A percentile compares a stretch with the other conserved stretches of the same genome.
phyloP scores from a whole-genome alignment of 192 early-diverging fungal species.

The Umbelopsis sp. region DNA sequence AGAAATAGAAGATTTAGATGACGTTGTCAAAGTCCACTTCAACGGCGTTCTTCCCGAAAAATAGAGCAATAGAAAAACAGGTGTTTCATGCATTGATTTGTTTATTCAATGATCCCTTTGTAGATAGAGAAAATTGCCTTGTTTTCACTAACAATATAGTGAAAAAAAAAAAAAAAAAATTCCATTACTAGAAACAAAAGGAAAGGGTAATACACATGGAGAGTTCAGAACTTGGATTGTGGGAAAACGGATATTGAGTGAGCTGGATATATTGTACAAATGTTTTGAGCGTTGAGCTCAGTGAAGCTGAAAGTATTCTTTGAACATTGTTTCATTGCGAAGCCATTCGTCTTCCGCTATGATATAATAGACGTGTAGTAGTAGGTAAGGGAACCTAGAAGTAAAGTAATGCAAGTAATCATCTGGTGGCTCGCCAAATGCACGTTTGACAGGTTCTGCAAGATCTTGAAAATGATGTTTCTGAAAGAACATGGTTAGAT shows the following conservation, averaged over 20 bases:
- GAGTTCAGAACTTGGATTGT: background rate
- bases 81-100: too few relatives aligned
- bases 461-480: constrained; percentile 98
- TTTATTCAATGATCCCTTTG: background rate
- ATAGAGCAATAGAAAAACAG: background rate
- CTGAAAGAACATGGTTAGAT: constrained; percentile 36
- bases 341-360: constrained; percentile 60
- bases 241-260: background rate
- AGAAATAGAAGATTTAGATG: constrained; percentile 61
- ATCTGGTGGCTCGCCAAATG: constrained; percentile 83
- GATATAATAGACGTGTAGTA: constrained; percentile 88
- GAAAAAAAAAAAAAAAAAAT: background rate
- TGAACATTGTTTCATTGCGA: constrained; percentile 1
- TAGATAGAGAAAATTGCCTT: background rate
- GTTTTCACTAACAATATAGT: background rate
- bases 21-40: constrained; percentile 61
- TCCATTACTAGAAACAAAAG: background rate
- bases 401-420: constrained; percentile 91
- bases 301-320: constrained; percentile 5
- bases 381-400: constrained; percentile 83
- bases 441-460: constrained; percentile 68
- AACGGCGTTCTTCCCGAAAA: constrained; percentile 43
- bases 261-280: background rate
- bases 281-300: background rate
- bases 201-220: background rate